A percentile compares a stretch with the other conserved stretches of the same genome.
phyloP scores from a whole-genome alignment of 768 basidiomycete genomes.

The Tricholoma hemisulphureum region DNA sequence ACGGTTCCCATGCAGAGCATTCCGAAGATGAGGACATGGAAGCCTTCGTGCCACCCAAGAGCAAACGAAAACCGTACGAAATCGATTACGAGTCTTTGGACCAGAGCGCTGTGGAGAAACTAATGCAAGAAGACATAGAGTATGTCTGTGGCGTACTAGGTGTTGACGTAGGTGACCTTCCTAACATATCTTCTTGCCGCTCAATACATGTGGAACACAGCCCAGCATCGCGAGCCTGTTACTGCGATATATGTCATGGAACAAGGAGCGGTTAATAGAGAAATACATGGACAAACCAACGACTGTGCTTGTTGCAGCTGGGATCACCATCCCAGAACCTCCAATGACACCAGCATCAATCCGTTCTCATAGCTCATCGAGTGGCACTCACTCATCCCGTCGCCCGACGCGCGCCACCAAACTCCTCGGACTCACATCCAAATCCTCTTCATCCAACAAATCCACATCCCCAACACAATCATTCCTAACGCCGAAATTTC shows the following conservation, averaged over 20 bases:
- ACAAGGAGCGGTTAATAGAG: constrained; percentile 93
- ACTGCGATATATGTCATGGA: constrained; percentile 86
- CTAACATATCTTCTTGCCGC: constrained; percentile 1
- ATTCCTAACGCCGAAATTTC: constrained; percentile 26
- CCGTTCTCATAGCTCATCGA: constrained; percentile 29
- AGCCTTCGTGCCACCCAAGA: constrained; percentile 50
- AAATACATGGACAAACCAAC: constrained; percentile 94
- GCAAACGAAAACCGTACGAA: constrained; percentile 72
- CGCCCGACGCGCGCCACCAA: constrained; percentile 39
- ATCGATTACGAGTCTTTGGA: constrained; percentile 80
- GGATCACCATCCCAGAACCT: constrained; percentile 52
- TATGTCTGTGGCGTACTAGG: constrained; percentile 86
- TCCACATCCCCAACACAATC: constrained; percentile 24
- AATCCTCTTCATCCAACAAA: constrained; percentile 26
- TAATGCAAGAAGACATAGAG: constrained; percentile 78
- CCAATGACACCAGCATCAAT: constrained; percentile 33
- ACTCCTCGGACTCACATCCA: constrained; percentile 35
- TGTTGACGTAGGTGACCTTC: constrained; percentile 69
- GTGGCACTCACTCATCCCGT: constrained; percentile 22
- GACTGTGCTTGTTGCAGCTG: constrained; percentile 69
- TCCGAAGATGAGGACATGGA: constrained; percentile 70
- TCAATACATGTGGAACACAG: constrained; percentile 36
- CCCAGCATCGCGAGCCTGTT: constrained; percentile 69
- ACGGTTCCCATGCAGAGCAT: constrained; percentile 17
- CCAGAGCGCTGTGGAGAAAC: constrained; percentile 69